Percentiles rank a stretch among this genome's conserved stretches.
phyloP scores from a whole-genome alignment of 2,329 filamentous ascomycete species.

The Lachnellula willkommii region DNA sequence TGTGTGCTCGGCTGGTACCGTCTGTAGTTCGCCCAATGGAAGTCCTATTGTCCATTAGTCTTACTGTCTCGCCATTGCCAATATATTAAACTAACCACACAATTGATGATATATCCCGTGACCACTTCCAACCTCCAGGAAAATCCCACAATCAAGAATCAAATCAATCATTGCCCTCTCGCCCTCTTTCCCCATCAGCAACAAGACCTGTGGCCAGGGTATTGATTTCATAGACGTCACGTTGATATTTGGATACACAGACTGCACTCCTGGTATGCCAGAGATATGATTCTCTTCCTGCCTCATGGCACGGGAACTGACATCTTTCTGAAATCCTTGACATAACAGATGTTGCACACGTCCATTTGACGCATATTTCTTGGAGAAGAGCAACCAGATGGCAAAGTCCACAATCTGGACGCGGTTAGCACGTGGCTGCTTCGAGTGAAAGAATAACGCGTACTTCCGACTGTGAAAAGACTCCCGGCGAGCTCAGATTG shows the following conservation, averaged over 20 bases:
- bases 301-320: slow-evolving; percentile 16
- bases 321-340: slow-evolving; percentile 66
- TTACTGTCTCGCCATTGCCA: not conserved
- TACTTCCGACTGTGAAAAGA: slow-evolving; percentile 62
- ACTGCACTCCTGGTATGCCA: slow-evolving; percentile 60
- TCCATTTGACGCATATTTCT: slow-evolving; percentile 39
- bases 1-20: slow-evolving; percentile 10
- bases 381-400: slow-evolving; percentile 71
- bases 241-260: slow-evolving; percentile 62
- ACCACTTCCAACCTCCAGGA: slow-evolving; percentile 54
- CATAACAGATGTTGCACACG: slow-evolving; percentile 72
- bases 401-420: slow-evolving; percentile 68
- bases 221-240: slow-evolving; percentile 61
- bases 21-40: slow-evolving; percentile 26
- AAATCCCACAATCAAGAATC: slow-evolving; percentile 73
- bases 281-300: slow-evolving; percentile 32
- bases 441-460: slow-evolving; percentile 18
- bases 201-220: slow-evolving; percentile 72
- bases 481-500: slow-evolving; percentile 36
- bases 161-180: slow-evolving; percentile 74
- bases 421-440: slow-evolving; percentile 5
- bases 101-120: slow-evolving; percentile 70
- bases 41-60: slow-evolving; percentile 20
- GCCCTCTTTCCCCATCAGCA: slow-evolving; percentile 67
- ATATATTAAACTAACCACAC: slow-evolving; percentile 52